Evolutionary conservation across 2,329 filamentous ascomycete genomes (phyloP).

Genomic region (Juglanconis juglandina): DNA sequence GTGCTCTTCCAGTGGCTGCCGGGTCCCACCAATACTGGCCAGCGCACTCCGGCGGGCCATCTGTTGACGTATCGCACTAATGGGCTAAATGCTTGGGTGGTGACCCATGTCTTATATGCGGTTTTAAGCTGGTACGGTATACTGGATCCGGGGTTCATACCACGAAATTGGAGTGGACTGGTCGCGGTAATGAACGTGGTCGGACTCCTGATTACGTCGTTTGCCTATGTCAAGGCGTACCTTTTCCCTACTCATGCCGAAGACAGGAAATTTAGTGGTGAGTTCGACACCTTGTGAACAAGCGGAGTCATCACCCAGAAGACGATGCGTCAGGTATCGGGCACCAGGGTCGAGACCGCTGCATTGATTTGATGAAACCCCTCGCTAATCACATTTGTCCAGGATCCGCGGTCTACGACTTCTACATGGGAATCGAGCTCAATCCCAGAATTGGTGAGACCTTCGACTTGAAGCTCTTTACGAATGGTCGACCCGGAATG

Average conservation of each 20-base stretch:
- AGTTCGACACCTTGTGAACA: constrained; percentile 1
- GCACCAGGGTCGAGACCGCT: too few species aligned
- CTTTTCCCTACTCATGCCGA: constrained; percentile 35
- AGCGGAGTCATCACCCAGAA: not conserved
- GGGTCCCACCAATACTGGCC: constrained; percentile 27
- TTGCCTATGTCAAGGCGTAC: constrained; percentile 38
- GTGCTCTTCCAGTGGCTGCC: constrained; percentile 11
- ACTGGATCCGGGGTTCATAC: constrained; percentile 37
- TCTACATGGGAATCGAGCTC: constrained; percentile 45
- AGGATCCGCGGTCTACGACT: constrained; percentile 39
- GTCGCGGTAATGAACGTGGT: constrained; percentile 36
- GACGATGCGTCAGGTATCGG: not conserved
- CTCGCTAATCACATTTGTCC: not conserved
- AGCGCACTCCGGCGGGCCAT: constrained; percentile 41
- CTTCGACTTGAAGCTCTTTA: constrained; percentile 46
- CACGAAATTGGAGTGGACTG: constrained; percentile 39
- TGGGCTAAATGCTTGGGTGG: constrained; percentile 36
- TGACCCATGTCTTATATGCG: constrained; percentile 33
- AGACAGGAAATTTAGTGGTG: constrained; percentile 41
- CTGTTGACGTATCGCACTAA: constrained; percentile 42
- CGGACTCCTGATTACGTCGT: constrained; percentile 17
- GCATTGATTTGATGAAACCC: not conserved
- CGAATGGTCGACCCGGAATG: constrained; percentile 45
- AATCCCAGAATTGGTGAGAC: constrained; percentile 39
- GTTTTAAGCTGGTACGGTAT: constrained; percentile 25